Evolutionary conservation across 371 early-diverging fungal genomes (phyloP), one percentile per base, ranked within the genome.

Genomic region (Circinella minor): DNA sequence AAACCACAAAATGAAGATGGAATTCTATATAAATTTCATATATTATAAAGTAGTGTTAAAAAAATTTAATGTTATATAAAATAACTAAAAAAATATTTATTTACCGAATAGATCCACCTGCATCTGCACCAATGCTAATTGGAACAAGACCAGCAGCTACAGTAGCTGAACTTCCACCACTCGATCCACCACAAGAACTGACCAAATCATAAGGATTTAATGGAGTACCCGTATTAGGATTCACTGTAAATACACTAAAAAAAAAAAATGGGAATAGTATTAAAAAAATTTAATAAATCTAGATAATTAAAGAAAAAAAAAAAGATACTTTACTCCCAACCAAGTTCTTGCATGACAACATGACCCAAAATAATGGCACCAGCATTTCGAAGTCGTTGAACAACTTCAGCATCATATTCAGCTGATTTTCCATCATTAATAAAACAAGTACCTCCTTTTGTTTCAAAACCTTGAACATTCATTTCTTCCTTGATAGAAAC

Each of bases 91-190:
- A 55, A 54, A n/a, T 38, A 38, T 0, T 20, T 43, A 27, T 51
- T 70, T 74, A 75, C 76, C 80, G 67, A 27, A 92, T 78, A 4
- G 90, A 89, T 34, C 94, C 94, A 59, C 94, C 94, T 11, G 91
- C 91, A 81, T 94, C 94, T 20, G 86, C 77, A 9, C 94, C 94
- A 63, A 94, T 83, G 47, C 87, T 87, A 51, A 93, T 82, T 38
- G 92, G 92, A 60, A 83, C 82, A 20, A 91, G 73, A 11, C 92
- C 91, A 27, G 86, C 77, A 6, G 82, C 88, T 17, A 93, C 92
- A 38, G 80, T 77, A 1, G 84, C 88, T 5, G 81, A 89, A 37
- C 82, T 81, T 3, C 93, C 94, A 54, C 93, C 91, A 47, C 87
- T 86, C 43, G 90, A 89, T 1, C 94, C 94, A 69, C 94, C 94